Evolutionary conservation across 169 alveolate genomes (phyloP), one percentile per base, ranked within the genome.

Genomic region (Plasmodium falciparum): DNA sequence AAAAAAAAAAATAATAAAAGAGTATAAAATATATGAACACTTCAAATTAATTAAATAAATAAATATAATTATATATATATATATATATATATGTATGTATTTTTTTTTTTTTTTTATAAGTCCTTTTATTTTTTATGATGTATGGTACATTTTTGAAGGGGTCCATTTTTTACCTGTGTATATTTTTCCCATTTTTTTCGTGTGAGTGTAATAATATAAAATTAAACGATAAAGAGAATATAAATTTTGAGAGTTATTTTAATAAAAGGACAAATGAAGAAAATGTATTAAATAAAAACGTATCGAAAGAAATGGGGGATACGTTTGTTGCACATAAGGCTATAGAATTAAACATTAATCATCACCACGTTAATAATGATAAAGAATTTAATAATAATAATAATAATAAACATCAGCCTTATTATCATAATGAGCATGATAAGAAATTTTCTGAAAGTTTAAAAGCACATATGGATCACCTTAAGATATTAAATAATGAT

Each of bases 141-240:
- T 65, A 65, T 78, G 52, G 20, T 11, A 29, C 15, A 26, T 45
- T 78, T 66, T 39, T 39, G 47, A 39, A 39, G 47, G 47, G 47
- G 47, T 52, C 15, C 17, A 45, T 78, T 45, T 78, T 70, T 24
- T 78, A 43, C 62, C 17, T 78, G 29, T 50, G 33, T 15, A 66
- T 22, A 49, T 45, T 78, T 70, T 59, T 49, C 17, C 56, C 43
- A 56, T 26, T 58, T 29, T 50, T 33, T 15, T 20, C 61, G 13
- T 26, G 15, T 47, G 17, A 29, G 47, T 83, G 74, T 52, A 70
- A 83, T 54, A 62, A 58, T 15, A 13, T 71, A 45, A 70, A 59
- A 20, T 12, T 83, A 70, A 71, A 39, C 15, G 61, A n/a, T 3
- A 83, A 58, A 8, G 85, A 63, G 24, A 83, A 83, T 15, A 2